Evolutionary conservation across 192 early-diverging fungal genomes (phyloP), one percentile per base, ranked within the genome.

Genomic region (Backusella sp.): DNA sequence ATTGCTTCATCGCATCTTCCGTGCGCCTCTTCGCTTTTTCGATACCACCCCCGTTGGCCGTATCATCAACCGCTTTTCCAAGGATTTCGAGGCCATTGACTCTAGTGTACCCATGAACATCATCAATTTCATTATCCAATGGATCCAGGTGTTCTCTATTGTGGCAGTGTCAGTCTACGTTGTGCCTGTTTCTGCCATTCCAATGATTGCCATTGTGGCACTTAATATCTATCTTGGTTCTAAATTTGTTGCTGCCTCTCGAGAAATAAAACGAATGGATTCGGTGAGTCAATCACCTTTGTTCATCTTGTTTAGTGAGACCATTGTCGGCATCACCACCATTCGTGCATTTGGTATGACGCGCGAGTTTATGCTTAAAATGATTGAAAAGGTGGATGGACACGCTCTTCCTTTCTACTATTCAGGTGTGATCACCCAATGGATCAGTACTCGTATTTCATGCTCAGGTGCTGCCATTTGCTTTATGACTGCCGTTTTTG

Each of bases 181-280:
- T 32, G 87, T 89, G 0, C 92, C 92, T 11, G 68, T 82, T 1
- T 95, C 94, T 77, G 74, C 91, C 37, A 62, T 76, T 23, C 81
- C 76, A 32, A 84, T 86, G 71, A 23, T 81, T 3, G 46, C 46
- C 7, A 39, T 87, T 28, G 81, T 79, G 19, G 49, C 66, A 0
- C 7, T 86, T 32, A 92, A 90, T 72, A 73, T 81, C 4, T 73
- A 75, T 56, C 70, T 94, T 41, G 90, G 87, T 6, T 26, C 79
- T 84, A 56, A 92, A 86, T 77, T 77, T 95, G 82, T 89, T 83
- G 37, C 39, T 37, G 80, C 90, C 5, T 90, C 88, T 17, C 87
- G 95, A 42, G 94, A 97, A 80, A 83, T 97, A 62, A 96, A 97
- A 85, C 87, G 95, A 28, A 84, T 96, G 21, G 93, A 96, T 77